Base-by-base conservation (phyloP, 176 grass and related monocot species). In the Aegilops sharonensis region DNA sequence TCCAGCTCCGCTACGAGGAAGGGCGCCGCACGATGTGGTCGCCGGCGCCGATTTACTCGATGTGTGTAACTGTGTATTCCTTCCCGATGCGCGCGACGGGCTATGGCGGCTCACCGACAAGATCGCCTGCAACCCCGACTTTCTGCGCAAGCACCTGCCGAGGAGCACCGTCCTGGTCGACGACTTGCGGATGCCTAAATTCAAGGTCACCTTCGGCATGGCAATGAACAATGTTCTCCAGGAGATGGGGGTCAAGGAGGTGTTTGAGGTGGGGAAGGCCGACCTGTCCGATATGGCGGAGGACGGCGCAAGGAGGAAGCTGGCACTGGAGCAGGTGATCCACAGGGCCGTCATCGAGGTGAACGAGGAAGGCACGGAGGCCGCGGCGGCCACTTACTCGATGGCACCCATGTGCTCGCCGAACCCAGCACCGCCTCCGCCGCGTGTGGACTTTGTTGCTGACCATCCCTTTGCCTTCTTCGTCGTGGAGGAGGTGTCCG, bases 61-160 rank as follows among this genome's bases (percentile, higher is more conserved):
- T 89, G 87, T 69, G 60, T 11, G n/a, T n/a, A n/a, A n/a, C n/a
- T n/a, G n/a, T n/a, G 78, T 89, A n/a, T 72, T 89, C 66, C 75
- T 89, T 11, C 87, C 75, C 1, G 18, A 83, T 23, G 4, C 9
- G 4, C 37, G 12, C 42, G 66, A 89, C 36, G 81, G 81, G 24
- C 11, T 89, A 3, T 13, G 37, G 54, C 6, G 5, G 6, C 70
- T 84, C 10, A 20, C 52, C 11, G 14, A 66, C 11, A 56, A 56
- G 36, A 63, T 89, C 2, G 11, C 24, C 1, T 89, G 52, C 50
- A n/a, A 37, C 34, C 50, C 36, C 3, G 31, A 11, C 15, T 89
- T 89, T 39, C 20, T 89, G 0, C 9, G 15, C 24, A 0, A 54
- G 8, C 54, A 89, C 24, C 40, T 72, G 4, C 81, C 81, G 0